Evolutionary conservation across 371 early-diverging fungal genomes (phyloP).

Genomic region (Apophysomyces ossiformis): DNA sequence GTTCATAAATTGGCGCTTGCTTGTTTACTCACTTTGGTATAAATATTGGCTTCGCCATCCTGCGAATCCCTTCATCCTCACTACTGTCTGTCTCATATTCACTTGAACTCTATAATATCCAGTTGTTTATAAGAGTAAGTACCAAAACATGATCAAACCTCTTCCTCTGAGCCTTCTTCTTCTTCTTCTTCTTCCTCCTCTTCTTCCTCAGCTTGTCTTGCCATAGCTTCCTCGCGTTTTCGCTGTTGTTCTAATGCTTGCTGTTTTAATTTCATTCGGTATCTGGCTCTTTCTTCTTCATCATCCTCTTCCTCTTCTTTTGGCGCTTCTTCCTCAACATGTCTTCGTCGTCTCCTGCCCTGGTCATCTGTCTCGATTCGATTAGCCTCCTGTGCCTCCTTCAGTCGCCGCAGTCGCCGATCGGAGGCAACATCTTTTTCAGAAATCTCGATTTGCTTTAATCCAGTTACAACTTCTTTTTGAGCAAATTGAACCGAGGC

Average conservation of each 20-base stretch:
- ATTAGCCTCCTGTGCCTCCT: conserved; percentile 38
- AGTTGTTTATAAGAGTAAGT: not conserved
- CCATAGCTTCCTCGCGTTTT: conserved; percentile 25
- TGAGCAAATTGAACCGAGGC: conserved; percentile 45
- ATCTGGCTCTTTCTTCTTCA: conserved; percentile 47
- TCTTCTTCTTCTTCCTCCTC: conserved; percentile 41
- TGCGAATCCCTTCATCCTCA: conserved; percentile 53
- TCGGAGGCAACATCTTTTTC: conserved; percentile 48
- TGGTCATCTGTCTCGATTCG: conserved; percentile 21
- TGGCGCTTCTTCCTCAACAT: conserved; percentile 31
- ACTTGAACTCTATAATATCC: conserved; percentile 46
- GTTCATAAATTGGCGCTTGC: no score
- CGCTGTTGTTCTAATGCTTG: conserved; percentile 36
- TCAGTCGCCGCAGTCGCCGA: conserved; percentile 48
- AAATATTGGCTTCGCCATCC: conserved; percentile 81
- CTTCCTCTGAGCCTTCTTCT: conserved; percentile 34
- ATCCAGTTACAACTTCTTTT: conserved; percentile 52
- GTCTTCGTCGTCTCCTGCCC: conserved; percentile 49
- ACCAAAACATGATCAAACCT: conserved; percentile 13
- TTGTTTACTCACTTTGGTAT: conserved; percentile 68
- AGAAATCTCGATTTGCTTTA: conserved; percentile 46
- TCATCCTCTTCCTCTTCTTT: conserved; percentile 29
- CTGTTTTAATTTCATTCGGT: conserved; percentile 51
- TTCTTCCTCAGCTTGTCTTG: conserved; percentile 28
- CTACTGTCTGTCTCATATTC: conserved; percentile 70